Base-by-base conservation (phyloP, 768 basidiomycete genomes). In the Boletus sensibilis region DNA sequence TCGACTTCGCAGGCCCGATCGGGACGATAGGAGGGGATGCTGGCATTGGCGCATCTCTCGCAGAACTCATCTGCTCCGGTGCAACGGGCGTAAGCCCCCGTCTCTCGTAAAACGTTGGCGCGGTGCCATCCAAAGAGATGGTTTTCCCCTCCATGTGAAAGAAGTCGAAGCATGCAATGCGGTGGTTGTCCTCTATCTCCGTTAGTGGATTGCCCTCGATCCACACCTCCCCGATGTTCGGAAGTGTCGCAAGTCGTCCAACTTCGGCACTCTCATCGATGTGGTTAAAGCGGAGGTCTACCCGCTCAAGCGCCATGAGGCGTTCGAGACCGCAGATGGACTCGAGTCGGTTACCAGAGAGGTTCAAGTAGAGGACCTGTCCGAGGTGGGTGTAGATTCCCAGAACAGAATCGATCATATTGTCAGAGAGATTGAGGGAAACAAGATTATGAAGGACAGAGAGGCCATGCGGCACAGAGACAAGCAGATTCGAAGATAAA, bases 341-440 rank as follows among this genome's bases (percentile, higher is more conserved):
- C 66, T 96, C 93, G 49, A 98, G 83, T 5, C 96, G 85, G 67
- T 98, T 98, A 52, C 80, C 77, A 1, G 90, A 82, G 18, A 98
- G 79, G 71, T 96, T 94, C 64, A 98, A 77, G 7, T 80, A 77
- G 18, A 87, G 77, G 25, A 97, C 79, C 58, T 87, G 85, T 2
- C 91, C 92, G 37, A 98, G 80, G 50, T 85, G 83, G 37, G 82
- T 82, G 66, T 94, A 90, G 55, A 97, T 91, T 29, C 91, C 90
- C 5, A 94, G 82, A 18, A 98, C 88, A 18, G 95, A 94, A 69
- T 96, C 94, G 62, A 99, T 94, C 84, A 99, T 92, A 75, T 99
- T 99, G 72, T 95, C 90, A 16, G 91, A 81, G n/a, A 99, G 83
- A 73, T 97, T 95, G 63, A 99, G 86, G n/a, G 90, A 91, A 52